Conservation (phyloP, 75 land plant genomes). For the Picea sitchensis region DNA sequence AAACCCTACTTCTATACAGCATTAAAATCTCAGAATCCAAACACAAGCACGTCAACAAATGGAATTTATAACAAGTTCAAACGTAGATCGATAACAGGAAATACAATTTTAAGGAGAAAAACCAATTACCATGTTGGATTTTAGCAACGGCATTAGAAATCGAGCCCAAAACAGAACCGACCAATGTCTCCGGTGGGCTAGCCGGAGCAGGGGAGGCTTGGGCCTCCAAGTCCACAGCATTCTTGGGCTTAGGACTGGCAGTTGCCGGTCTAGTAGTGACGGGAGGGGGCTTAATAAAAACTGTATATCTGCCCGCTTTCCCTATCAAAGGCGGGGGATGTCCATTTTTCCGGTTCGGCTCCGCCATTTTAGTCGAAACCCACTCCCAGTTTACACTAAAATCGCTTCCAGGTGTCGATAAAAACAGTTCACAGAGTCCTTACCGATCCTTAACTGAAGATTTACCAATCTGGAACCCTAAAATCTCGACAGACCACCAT, state of each 20-base stretch:
- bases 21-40: not conserved
- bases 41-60: not conserved
- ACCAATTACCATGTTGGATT: conserved; percentile 1
- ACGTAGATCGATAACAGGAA: not conserved
- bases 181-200: not conserved
- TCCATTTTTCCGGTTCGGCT: conserved; percentile 4
- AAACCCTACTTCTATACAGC: too few relatives aligned
- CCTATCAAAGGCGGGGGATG: not conserved
- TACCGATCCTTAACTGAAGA: not conserved
- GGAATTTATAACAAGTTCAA: not conserved
- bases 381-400: not conserved
- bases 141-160: not conserved
- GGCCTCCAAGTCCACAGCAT: conserved; percentile 4
- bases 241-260: not conserved
- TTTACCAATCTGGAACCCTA: not conserved
- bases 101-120: not conserved
- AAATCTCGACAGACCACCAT: not conserved
- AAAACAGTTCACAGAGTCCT: not conserved
- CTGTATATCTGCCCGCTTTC: conserved; percentile 4
- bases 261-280: not conserved
- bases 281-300: conserved; percentile 4
- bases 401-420: not conserved
- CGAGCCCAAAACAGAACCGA: not conserved
- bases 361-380: not conserved
- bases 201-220: not conserved